Percentiles rank a stretch among this genome's conserved stretches.
These are phyloP conservation scores for Scutellaria barbata DNA, from an alignment of 257 asterid genomes.

Conservation along the genomic window DNA sequence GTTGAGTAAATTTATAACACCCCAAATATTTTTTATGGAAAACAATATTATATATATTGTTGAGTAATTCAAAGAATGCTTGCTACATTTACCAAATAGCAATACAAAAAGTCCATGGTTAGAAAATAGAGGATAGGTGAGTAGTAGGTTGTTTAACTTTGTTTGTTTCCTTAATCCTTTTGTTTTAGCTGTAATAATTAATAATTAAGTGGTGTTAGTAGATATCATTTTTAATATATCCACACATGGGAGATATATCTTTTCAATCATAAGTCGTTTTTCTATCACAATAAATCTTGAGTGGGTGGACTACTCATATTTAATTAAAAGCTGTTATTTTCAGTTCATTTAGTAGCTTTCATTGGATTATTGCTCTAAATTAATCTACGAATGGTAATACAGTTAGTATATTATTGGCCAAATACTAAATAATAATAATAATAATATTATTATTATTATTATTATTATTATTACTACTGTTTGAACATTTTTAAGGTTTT, in stretches of 20 bases:
- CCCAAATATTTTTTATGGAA: no score
- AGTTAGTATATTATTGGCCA: no score
- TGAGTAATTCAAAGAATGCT: no score
- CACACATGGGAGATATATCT: slow-evolving; percentile 13
- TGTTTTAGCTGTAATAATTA: slow-evolving; percentile 3
- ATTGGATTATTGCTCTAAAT: no score
- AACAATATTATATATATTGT: no score
- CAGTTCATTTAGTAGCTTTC: no score
- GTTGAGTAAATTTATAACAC: no score
- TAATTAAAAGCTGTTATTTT: not conserved
- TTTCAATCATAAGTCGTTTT: slow-evolving; percentile 22
- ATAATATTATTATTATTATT: no score
- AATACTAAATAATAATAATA: no score
- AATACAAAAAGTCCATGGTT: not conserved
- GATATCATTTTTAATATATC: slow-evolving; percentile 1
- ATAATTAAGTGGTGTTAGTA: not conserved
- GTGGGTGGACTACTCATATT: slow-evolving; percentile 38
- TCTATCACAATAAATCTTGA: slow-evolving; percentile 17
- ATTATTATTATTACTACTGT: no score
- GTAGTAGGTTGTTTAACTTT: slow-evolving; percentile 46
- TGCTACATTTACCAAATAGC: not conserved
- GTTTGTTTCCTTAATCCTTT: slow-evolving; percentile 31
- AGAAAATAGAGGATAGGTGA: slow-evolving; percentile 40
- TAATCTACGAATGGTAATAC: no score
- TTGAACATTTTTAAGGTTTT: no score